Evolutionary conservation across 2,329 filamentous ascomycete genomes (phyloP).

Genomic region (Tolypocladium capitatum): DNA sequence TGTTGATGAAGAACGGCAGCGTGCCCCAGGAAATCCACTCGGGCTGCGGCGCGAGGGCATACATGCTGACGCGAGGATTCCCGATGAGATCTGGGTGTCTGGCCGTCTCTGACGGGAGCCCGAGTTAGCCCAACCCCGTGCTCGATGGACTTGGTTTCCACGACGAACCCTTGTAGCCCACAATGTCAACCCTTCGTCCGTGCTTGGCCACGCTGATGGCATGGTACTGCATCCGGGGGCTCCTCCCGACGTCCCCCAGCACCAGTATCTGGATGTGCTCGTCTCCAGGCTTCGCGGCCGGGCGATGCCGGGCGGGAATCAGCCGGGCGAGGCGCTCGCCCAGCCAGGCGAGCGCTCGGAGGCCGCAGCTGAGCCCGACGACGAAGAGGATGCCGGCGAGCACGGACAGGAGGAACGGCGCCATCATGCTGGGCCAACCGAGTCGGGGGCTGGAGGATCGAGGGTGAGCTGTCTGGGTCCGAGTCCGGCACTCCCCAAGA

Average conservation of each 20-base stretch:
- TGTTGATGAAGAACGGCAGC: conserved; percentile 63
- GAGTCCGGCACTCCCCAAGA: background rate
- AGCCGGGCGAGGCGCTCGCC: conserved; percentile 9
- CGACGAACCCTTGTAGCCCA: conserved; percentile 66
- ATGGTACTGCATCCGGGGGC: conserved; percentile 98
- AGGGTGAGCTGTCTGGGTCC: background rate
- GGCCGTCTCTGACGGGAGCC: conserved; percentile 48
- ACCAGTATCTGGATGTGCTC: conserved; percentile 67
- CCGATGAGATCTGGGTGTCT: conserved; percentile 64
- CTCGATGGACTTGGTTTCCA: background rate
- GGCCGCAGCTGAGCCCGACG: conserved; percentile 14
- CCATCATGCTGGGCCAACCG: conserved; percentile 3
- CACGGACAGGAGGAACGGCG: conserved; percentile 20
- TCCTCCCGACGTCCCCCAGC: conserved; percentile 86
- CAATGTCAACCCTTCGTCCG: conserved; percentile 66
- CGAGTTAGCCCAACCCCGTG: background rate
- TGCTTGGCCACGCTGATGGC: conserved; percentile 80
- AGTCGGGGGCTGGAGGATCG: background rate
- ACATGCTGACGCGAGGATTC: conserved; percentile 56
- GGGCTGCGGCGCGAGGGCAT: conserved; percentile 57
- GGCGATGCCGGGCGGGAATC: conserved; percentile 22
- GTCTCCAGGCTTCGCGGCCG: conserved; percentile 20
- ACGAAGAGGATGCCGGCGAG: conserved; percentile 21
- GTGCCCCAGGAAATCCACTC: conserved; percentile 51
- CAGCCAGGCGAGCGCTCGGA: conserved; percentile 10